Base-by-base conservation (phyloP, 495 filamentous ascomycete genomes). In the Aspergillus ostianus region DNA sequence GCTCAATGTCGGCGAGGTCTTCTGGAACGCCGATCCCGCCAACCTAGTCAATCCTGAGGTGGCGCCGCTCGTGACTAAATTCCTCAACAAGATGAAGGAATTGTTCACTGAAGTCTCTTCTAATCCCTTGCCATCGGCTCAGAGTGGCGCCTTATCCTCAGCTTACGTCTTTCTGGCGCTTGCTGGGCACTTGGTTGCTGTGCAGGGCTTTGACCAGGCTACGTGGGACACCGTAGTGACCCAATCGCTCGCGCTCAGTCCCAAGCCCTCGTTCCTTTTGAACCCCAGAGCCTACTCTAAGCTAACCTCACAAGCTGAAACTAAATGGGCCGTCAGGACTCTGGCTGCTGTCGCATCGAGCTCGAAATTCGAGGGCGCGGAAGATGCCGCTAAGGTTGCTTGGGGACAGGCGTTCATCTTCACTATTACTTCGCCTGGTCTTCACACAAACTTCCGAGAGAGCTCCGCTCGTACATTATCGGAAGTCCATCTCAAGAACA, bases 351-450 rank as follows among this genome's bases (percentile, higher is more conserved):
- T 88, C 30, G 77, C 86, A 6, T 69, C 78, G 8, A 72, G 77
- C 2, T 58, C 78, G 12, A 70, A 71, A 30, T 73, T 75, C 18
- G 45, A 62, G 20, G 63, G 58, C 15, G 62, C 70, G 2, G 72
- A 79, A 55, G 67, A 74, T 21, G 60, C 70, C 21, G 61, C 70
- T 20, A 73, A 78, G 59, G 71, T 81, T 53, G 81, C 83, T 2
- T 97, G 94, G 93, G 86, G 87, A 15, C 87, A 94, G 66, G 85
- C 88, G 0, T 84, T 94, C 51, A 85, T 97, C 23, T 97, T 87
- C 65, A 68, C 87, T n/a, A 82, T 96, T 41, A 85, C 83, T 45
- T 85, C 84, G 1, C 68, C 84, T 9, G 68, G 65, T 13, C 73
- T 90, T 12, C 74, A 87, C 6, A 79, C 84, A 3, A 75, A 66